A percentile compares a stretch with the other conserved stretches of the same genome.
Evolutionary conservation across 2,329 filamentous ascomycete genomes (phyloP).

Genomic region (Xylariaceae sp.): DNA sequence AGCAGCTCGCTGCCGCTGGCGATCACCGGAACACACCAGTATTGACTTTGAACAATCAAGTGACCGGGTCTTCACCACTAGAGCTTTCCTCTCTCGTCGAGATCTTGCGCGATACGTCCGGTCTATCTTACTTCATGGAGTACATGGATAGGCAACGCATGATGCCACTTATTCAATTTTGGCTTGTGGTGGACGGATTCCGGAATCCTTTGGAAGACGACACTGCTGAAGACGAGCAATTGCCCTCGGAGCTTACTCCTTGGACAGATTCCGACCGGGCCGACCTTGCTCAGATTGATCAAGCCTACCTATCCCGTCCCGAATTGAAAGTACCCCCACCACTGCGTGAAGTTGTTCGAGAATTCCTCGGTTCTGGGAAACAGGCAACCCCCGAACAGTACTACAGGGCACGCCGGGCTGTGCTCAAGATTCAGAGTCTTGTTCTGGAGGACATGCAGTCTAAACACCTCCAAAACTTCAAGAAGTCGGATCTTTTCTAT

Average conservation of each 20-base stretch:
- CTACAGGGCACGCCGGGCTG: slow-evolving; percentile 69
- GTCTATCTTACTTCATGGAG: slow-evolving; percentile 98
- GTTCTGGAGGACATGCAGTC: slow-evolving; percentile 80
- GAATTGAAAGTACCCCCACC: slow-evolving; percentile 71
- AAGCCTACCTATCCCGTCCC: slow-evolving; percentile 75
- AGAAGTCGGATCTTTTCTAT: slow-evolving; percentile 88
- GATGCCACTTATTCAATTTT: slow-evolving; percentile 92
- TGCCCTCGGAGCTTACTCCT: slow-evolving; percentile 52
- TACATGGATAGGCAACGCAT: slow-evolving; percentile 90
- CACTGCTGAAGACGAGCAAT: slow-evolving; percentile 60
- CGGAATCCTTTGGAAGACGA: slow-evolving; percentile 86
- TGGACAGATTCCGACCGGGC: slow-evolving; percentile 81
- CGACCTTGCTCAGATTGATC: slow-evolving; percentile 85
- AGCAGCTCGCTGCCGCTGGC: slow-evolving; percentile 65
- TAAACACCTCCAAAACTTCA: slow-evolving; percentile 76
- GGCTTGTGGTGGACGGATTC: slow-evolving; percentile 95
- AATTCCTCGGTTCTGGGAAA: slow-evolving; percentile 72
- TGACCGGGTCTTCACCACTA: slow-evolving; percentile 49
- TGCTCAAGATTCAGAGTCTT: slow-evolving; percentile 73
- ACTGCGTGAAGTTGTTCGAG: slow-evolving; percentile 61
- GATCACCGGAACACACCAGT: slow-evolving; percentile 33
- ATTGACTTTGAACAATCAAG: slow-evolving; percentile 21
- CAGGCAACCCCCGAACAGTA: slow-evolving; percentile 75
- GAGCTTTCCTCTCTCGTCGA: slow-evolving; percentile 74
- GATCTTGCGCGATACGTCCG: slow-evolving; percentile 81